Conservation (phyloP, 2,329 filamentous ascomycete genomes). For the Aspergillus bombycis region DNA sequence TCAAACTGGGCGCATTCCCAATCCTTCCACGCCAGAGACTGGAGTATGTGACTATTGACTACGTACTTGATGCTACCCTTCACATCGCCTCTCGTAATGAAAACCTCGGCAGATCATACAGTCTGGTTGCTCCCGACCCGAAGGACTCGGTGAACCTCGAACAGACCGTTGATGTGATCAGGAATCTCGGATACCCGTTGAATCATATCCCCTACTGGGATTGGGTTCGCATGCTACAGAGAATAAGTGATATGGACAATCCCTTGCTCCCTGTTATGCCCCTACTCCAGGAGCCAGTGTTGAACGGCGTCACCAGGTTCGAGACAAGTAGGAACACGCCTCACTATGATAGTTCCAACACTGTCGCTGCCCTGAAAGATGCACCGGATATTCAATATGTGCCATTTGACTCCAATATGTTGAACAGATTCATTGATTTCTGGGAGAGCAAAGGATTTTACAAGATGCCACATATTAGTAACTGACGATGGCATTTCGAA, state of each 20-base stretch:
- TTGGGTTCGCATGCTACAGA: slow-evolving; percentile 4
- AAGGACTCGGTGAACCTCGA: slow-evolving; percentile 14
- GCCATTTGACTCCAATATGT: not conserved
- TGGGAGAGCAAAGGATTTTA: slow-evolving; percentile 1
- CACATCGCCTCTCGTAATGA: slow-evolving; percentile 15
- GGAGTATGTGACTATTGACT: slow-evolving; percentile 21
- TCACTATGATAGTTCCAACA: slow-evolving; percentile 13
- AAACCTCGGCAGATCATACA: slow-evolving; percentile 18
- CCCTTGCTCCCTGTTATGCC: slow-evolving; percentile 25
- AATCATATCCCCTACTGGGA: slow-evolving; percentile 4
- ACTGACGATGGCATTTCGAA: not conserved
- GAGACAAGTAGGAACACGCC: slow-evolving; percentile 15
- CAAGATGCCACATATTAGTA: not conserved
- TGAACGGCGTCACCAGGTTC: slow-evolving; percentile 31
- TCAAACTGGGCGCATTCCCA: slow-evolving; percentile 61
- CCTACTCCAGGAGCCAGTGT: slow-evolving; percentile 45
- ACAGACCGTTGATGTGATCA: slow-evolving; percentile 7
- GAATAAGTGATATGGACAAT: not conserved
- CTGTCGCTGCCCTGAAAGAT: slow-evolving; percentile 12
- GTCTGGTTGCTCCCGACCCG: slow-evolving; percentile 15
- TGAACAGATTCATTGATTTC: not conserved
- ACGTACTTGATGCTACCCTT: slow-evolving; percentile 14
- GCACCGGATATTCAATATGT: slow-evolving; percentile 3
- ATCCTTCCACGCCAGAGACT: slow-evolving; percentile 16
- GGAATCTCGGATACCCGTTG: slow-evolving; percentile 6